Percentiles rank a stretch among this genome's conserved stretches.
These are phyloP conservation scores for Candida golubevii DNA, from an alignment of 805 yeast genomes.

Conservation along the genomic window DNA sequence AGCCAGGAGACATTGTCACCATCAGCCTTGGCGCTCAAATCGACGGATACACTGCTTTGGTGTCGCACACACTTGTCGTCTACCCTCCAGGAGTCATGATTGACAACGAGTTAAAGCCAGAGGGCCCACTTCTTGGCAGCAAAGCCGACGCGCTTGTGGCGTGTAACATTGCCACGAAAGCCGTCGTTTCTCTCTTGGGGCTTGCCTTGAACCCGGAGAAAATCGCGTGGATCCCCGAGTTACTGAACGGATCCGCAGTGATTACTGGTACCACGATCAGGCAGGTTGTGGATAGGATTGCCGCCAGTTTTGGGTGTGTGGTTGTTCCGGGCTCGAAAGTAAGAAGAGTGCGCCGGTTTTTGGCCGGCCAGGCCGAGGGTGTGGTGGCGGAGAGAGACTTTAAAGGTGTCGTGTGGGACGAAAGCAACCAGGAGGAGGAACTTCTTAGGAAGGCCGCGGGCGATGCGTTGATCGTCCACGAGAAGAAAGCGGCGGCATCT, in stretches of 20 bases:
- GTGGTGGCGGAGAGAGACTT: constrained; percentile 87
- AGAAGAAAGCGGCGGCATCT: constrained; percentile 10
- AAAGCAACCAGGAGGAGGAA: constrained; percentile 67
- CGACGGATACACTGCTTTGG: constrained; percentile 90
- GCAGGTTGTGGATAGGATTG: constrained; percentile 77
- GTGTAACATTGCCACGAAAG: constrained; percentile 82
- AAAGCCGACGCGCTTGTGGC: constrained; percentile 91
- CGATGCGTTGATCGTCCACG: constrained; percentile 16
- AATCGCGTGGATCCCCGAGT: constrained; percentile 35
- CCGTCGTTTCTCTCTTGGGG: constrained; percentile 74
- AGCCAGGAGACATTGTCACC: constrained; percentile 81
- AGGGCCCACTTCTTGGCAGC: constrained; percentile 77
- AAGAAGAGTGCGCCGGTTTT: constrained; percentile 85
- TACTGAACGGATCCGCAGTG: constrained; percentile 14
- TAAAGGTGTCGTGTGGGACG: constrained; percentile 89
- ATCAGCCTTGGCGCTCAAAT: constrained; percentile 85
- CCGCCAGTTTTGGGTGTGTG: constrained; percentile 73
- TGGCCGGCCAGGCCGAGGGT: constrained; percentile 94
- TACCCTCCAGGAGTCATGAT: constrained; percentile 57
- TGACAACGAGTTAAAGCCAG: constrained; percentile 41
- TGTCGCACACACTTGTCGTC: constrained; percentile 82
- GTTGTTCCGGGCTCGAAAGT: constrained; percentile 92
- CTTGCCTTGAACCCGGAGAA: constrained; percentile 73
- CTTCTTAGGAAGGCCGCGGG: constrained; percentile 38
- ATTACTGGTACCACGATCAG: constrained; percentile 73